phyloP scores from a whole-genome alignment of 177 flowering plant genomes.

The Vitis hybrid region DNA sequence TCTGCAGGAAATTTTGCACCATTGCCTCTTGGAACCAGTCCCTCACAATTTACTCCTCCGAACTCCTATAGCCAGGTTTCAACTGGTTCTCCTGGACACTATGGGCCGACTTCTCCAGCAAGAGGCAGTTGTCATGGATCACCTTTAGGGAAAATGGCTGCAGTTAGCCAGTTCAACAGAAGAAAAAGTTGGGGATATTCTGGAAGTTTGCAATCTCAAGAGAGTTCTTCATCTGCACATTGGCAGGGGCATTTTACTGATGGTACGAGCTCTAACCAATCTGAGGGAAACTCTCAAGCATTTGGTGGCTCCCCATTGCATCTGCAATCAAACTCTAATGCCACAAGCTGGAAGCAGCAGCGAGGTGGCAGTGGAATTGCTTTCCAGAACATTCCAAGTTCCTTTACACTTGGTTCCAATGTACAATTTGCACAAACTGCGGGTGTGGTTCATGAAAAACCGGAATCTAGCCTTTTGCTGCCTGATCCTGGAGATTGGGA shows the following conservation, averaged over 20 bases:
- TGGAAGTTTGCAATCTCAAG: slow-evolving; percentile 63
- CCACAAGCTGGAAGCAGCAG: slow-evolving; percentile 53
- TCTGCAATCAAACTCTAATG: slow-evolving; percentile 39
- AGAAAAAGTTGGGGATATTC: slow-evolving; percentile 71
- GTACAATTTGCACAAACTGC: slow-evolving; percentile 22
- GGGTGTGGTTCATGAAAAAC: slow-evolving; percentile 47
- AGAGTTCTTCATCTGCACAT: slow-evolving; percentile 53
- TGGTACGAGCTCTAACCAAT: slow-evolving; percentile 32
- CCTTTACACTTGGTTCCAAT: slow-evolving; percentile 26
- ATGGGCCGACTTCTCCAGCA: slow-evolving; percentile 86
- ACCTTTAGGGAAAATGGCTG: slow-evolving; percentile 76
- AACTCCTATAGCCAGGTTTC: slow-evolving; percentile 61
- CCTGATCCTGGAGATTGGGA: slow-evolving; percentile 99
- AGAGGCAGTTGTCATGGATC: slow-evolving; percentile 82
- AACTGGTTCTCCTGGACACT: slow-evolving; percentile 81
- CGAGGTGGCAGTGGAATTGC: slow-evolving; percentile 37
- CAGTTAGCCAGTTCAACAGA: slow-evolving; percentile 60
- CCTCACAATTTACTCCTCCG: slow-evolving; percentile 95
- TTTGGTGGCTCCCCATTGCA: slow-evolving; percentile 50
- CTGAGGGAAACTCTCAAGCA: slow-evolving; percentile 56
- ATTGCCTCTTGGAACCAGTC: slow-evolving; percentile 90
- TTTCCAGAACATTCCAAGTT: slow-evolving; percentile 27
- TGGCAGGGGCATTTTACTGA: slow-evolving; percentile 56
- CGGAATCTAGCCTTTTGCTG: slow-evolving; percentile 47
- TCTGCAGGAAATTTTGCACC: slow-evolving; percentile 70